Evolutionary conservation across 306 rosid species (phyloP), one percentile per base, ranked within the genome.

Genomic region (Prunus mume): DNA sequence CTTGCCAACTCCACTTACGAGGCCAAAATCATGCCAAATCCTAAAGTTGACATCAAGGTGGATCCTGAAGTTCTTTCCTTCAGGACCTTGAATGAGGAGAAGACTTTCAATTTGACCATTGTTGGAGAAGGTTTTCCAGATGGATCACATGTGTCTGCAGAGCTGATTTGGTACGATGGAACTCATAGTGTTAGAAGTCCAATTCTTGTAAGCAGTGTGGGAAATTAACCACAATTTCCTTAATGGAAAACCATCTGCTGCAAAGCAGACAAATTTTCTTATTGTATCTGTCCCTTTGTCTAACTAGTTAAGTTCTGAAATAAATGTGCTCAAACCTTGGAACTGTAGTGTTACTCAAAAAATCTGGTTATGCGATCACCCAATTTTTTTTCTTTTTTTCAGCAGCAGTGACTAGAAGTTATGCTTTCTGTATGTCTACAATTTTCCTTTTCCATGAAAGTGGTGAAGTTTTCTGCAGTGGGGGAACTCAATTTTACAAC

Each of bases 141-240:
- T 3, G 70, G 15, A 12, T 24, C 38, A 3, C 11, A 19, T 6
- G 1, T 73, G 19, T 68, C 78, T 7, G n/a, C 69, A 0, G 65
- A 67, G 2, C 34, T 85, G 25, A n/a, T 72, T 11, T 82, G 84
- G 88, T 72, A 68, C 3, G 82, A 82, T 41, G 75, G 71, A 11
- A 55, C 47, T n/a, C 80, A 68, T 24, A 72, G 4, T 1, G 60
- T 79, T 43, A 82, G 38, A 22, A 85, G 82, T 20, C 80, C 82
- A 49, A 27, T 85, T 38, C 45, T 72, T 10, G 32, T 75, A 8
- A 34, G 12, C 46, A 64, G 15, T 4, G 12, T 15, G 11, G 46
- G 2, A 38, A 18, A 6, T 19, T 38, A 30, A 63, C 34, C 12
- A 4, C n/a, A 38, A 18, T 18, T 18, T 10, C 28, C n/a, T 65